Evolutionary conservation across 2,329 filamentous ascomycete species (phyloP).

Genomic region (Acrodontium crateriforme): DNA sequence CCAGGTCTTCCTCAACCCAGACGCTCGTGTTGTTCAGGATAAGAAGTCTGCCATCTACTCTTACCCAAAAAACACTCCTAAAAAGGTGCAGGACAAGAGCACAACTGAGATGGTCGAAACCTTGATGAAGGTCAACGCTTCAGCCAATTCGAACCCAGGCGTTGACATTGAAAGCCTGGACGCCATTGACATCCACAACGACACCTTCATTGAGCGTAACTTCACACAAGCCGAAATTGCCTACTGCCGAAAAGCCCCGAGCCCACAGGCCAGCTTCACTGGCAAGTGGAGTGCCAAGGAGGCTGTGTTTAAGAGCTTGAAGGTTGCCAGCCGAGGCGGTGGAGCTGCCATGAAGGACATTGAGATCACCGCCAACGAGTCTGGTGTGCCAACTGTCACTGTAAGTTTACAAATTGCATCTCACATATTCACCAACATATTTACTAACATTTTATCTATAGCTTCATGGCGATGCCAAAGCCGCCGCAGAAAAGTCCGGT

Average conservation of each 20-base stretch:
- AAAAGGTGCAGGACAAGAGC: slow-evolving; percentile 46
- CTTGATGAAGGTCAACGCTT: slow-evolving; percentile 50
- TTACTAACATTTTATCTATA: slow-evolving; percentile 23
- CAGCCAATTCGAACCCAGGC: slow-evolving; percentile 59
- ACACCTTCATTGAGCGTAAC: slow-evolving; percentile 88
- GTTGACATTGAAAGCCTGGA: slow-evolving; percentile 86
- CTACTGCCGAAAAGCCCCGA: slow-evolving; percentile 71
- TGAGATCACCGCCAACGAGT: slow-evolving; percentile 71
- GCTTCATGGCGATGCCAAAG: slow-evolving; percentile 74
- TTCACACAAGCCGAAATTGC: slow-evolving; percentile 74
- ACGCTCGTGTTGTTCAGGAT: slow-evolving; percentile 70
- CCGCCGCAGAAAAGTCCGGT: slow-evolving; percentile 71
- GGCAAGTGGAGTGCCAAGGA: slow-evolving; percentile 97
- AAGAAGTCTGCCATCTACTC: slow-evolving; percentile 72
- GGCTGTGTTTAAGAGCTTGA: slow-evolving; percentile 94
- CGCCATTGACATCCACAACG: slow-evolving; percentile 82
- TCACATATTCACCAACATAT: slow-evolving; percentile 6
- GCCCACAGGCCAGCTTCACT: slow-evolving; percentile 79
- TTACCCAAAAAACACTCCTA: slow-evolving; percentile 57
- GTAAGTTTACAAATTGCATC: slow-evolving; percentile 42
- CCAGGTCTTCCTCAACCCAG: slow-evolving; percentile 84
- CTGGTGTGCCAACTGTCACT: slow-evolving; percentile 68
- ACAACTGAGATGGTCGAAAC: slow-evolving; percentile 65
- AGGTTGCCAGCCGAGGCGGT: slow-evolving; percentile 72
- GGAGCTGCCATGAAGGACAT: slow-evolving; percentile 89